Evolutionary conservation across 2,329 filamentous ascomycete species (phyloP), one percentile per base, ranked within the genome.

Genomic region (Fusarium mundagurra): DNA sequence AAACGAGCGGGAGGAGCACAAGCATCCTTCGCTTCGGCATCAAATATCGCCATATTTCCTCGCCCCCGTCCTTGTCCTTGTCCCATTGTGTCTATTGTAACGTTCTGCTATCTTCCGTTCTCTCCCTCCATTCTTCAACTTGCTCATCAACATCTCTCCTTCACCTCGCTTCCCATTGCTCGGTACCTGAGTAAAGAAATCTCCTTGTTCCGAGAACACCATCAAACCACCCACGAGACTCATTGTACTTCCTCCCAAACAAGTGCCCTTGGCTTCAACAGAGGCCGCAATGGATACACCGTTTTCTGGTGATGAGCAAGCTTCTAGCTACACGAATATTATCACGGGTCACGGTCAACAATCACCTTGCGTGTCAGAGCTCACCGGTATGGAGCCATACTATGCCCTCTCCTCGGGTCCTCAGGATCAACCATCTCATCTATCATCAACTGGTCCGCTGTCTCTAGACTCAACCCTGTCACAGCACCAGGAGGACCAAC

Each of bases 311-410:
- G 74, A 71, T 64, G 77, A 74, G 59, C 76, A 77, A 74, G 64
- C 76, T 64, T 71, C 74, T 69, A 81, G 80, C 80, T 82, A 81
- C 80, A 81, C 81, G 73, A 80, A 74, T 65, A 43, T 72, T 61
- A 71, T 76, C 67, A 66, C 76, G 67, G 76, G 71, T 69, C 67
- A 75, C 64, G 74, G 68, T 63, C 77, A 79, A 72, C 79, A 80
- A 76, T 77, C 79, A 76, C 59, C 67, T 70, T 77, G 69, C 69
- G 69, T 75, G 68, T 60, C 76, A 61, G 79, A 76, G 67, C 75
- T 79, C 64, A 67, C 73, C 71, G 72, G 69, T 64, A 76, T 77
- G 72, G 75, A 71, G 54, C 39, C 77, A 70, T 75, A 79, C 65
- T 76, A 73, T 64, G 61, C 73, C 60, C 64, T 76, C 18, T 74